Evolutionary conservation across 768 basidiomycete genomes (phyloP), one percentile per base, ranked within the genome.

Genomic region (Lepiota brunneoincarnata): DNA sequence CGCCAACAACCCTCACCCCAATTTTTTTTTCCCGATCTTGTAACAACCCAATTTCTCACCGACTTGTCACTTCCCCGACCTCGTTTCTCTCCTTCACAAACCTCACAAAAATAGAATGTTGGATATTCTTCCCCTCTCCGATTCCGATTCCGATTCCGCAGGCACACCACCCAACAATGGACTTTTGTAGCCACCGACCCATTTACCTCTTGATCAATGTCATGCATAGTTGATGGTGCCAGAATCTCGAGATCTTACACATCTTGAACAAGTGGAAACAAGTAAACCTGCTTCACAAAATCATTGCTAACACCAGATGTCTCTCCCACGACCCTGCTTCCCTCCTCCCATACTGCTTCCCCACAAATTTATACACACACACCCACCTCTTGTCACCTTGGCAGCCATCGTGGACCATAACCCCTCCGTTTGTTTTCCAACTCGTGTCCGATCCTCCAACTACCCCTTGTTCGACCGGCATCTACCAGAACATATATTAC

Each of bases 131-230:
- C 6, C 7, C 34, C 26, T 12, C 28, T 18, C 49, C 49, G 49
- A 40, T 28, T 24, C 49, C 49, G 49, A 40, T 28, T 26, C 50
- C 50, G 41, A 43, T 42, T 18, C 39, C 50, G 41, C 50, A 51
- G 50, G 39, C 28, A 51, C 31, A 35, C 50, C 14, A 41, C 6
- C 28, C n/a, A 35, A 51, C 50, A 51, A 42, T 35, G 18, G 14
- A 35, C 39, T 3, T 28, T 31, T 31, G 31, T 31, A 10, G 40
- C 26, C 12, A 18, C 24, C 23, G 20, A 23, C 15, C 9, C 28
- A 41, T 37, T 17, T 51, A 14, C 40, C 41, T 51, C 35, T 51
- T 17, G 49, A 50, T 40, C 38, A 40, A 50, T 28, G 39, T 41
- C 38, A 50, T 28, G 20, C 10, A 31, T 20, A 34, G 15, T 17